A percentile compares a stretch with the other conserved stretches of the same genome.
phyloP scores from a whole-genome alignment of 73 alveolate species.

The Breviolum minutum region DNA sequence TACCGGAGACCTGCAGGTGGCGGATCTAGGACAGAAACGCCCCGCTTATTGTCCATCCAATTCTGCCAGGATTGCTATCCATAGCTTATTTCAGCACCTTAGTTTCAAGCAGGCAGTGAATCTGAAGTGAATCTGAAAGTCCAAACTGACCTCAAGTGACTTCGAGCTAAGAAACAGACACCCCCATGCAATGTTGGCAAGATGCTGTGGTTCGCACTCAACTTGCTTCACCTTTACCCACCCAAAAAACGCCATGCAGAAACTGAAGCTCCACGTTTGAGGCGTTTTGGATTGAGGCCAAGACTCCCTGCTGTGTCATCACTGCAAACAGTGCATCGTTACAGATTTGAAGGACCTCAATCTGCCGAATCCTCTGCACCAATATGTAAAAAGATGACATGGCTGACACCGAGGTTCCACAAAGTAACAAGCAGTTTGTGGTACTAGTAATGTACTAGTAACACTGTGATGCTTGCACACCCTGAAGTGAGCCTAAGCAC shows the following conservation, averaged over 20 bases:
- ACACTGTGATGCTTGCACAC: background rate
- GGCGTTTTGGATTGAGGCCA: background rate
- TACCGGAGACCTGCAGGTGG: background rate
- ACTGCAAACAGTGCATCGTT: background rate
- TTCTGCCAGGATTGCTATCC: background rate
- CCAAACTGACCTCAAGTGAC: no score
- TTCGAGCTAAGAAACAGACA: background rate
- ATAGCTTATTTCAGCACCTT: slow-evolving; percentile 23
- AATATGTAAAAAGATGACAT: background rate
- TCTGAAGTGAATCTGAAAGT: background rate
- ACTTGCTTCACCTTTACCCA: background rate
- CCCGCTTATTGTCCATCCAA: background rate
- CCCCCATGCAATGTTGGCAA: slow-evolving; percentile 53
- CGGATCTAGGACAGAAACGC: background rate
- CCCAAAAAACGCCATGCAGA: background rate
- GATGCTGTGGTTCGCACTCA: slow-evolving; percentile 27
- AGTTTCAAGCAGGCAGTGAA: background rate
- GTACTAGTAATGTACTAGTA: background rate
- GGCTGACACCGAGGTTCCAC: no score
- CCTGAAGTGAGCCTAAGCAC: background rate
- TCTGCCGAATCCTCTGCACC: background rate
- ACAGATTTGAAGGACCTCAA: slow-evolving; percentile 11
- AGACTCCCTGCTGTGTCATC: background rate
- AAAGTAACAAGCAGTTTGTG: background rate
- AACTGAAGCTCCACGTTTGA: background rate